Conservation (phyloP, 305 asterid genomes). For the Plantago lanceolata region DNA sequence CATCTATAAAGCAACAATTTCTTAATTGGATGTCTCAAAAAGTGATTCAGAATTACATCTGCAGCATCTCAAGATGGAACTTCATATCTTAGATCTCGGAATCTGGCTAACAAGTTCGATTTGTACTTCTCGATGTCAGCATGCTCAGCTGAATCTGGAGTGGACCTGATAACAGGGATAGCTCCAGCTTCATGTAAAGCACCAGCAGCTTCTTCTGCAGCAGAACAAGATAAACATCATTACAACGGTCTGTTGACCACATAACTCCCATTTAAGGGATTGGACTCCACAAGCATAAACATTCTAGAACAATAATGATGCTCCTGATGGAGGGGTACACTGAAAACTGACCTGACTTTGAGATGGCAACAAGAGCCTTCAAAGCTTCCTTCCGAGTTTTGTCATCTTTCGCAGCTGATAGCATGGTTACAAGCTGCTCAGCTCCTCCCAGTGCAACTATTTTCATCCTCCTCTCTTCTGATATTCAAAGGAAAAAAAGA, state of each 20-base stretch:
- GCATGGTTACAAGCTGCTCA: slow-evolving; percentile 65
- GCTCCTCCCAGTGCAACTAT: slow-evolving; percentile 86
- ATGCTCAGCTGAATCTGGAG: slow-evolving; percentile 50
- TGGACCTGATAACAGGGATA: slow-evolving; percentile 40
- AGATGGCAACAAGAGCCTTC: slow-evolving; percentile 78
- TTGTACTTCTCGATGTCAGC: slow-evolving; percentile 54
- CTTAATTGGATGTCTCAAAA: background rate
- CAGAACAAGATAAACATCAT: slow-evolving; percentile 11
- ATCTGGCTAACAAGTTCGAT: slow-evolving; percentile 47
- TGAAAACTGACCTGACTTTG: slow-evolving; percentile 60
- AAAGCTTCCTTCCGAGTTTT: slow-evolving; percentile 70
- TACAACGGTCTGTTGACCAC: background rate
- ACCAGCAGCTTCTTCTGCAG: slow-evolving; percentile 59
- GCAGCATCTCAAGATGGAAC: background rate
- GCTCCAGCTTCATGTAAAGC: slow-evolving; percentile 68
- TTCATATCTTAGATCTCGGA: slow-evolving; percentile 36
- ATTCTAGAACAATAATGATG: background rate
- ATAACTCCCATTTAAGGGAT: too few relatives aligned
- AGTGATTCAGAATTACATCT: slow-evolving; percentile 6
- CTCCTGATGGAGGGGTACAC: background rate
- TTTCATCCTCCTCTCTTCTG: slow-evolving; percentile 77
- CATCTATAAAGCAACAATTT: background rate
- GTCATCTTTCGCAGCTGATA: slow-evolving; percentile 71
- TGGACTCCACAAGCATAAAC: background rate
- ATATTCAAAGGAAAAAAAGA: slow-evolving; percentile 11